Conservation (phyloP, 208 protist genomes). For the Novymonas esmeraldas region DNA sequence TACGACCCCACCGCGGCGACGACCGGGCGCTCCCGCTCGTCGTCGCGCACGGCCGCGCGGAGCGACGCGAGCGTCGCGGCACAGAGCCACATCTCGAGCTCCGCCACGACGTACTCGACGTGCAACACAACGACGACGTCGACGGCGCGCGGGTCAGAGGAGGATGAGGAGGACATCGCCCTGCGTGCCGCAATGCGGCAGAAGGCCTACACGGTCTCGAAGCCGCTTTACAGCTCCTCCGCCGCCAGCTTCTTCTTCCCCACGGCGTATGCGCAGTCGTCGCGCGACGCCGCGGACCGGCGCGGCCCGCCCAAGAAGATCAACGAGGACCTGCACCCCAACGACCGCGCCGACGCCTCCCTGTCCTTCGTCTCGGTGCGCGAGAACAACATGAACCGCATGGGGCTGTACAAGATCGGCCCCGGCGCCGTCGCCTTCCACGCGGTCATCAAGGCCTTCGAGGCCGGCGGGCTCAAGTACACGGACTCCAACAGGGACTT, state of each 20-base stretch:
- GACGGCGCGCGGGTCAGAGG: slow-evolving; percentile 11
- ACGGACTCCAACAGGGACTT: slow-evolving; percentile 86
- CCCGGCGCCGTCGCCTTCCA: slow-evolving; percentile 91
- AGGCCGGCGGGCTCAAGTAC: slow-evolving; percentile 81
- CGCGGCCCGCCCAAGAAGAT: slow-evolving; percentile 56
- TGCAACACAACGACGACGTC: slow-evolving; percentile 22
- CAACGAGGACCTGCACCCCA: slow-evolving; percentile 67
- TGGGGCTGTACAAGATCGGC: slow-evolving; percentile 91
- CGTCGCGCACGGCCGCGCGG: slow-evolving; percentile 14
- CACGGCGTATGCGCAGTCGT: slow-evolving; percentile 53
- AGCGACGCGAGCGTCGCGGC: slow-evolving; percentile 7
- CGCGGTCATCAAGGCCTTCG: slow-evolving; percentile 88
- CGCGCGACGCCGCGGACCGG: slow-evolving; percentile 33
- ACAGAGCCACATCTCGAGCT: slow-evolving; percentile 14
- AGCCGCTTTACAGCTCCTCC: slow-evolving; percentile 62
- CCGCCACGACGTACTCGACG: slow-evolving; percentile 16
- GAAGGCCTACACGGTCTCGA: slow-evolving; percentile 53
- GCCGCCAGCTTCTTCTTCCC: slow-evolving; percentile 80
- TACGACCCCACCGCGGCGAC: slow-evolving; percentile 29
- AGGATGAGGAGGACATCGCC: slow-evolving; percentile 22
- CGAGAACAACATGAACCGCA: slow-evolving; percentile 82
- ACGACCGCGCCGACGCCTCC: slow-evolving; percentile 56
- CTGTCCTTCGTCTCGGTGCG: slow-evolving; percentile 62
- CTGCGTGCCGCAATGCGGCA: slow-evolving; percentile 9
- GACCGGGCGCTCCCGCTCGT: slow-evolving; percentile 21